phyloP scores from a whole-genome alignment of 306 rosid species.

The Citrullus amarus region DNA sequence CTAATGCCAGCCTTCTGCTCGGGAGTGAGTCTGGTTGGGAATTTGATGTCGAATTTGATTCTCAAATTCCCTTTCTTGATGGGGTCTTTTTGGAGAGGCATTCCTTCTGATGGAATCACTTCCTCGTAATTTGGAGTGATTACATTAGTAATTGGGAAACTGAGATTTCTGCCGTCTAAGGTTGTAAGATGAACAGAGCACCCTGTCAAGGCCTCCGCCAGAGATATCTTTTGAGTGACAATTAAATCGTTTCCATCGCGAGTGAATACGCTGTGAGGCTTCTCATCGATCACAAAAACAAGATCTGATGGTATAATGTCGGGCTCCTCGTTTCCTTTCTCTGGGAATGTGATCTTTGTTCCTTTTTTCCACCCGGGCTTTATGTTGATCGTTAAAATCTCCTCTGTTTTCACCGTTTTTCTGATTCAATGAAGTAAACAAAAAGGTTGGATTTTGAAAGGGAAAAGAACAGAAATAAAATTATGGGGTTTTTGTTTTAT shows the following conservation, averaged over 20 bases:
- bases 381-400: conserved; percentile 11
- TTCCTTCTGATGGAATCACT: conserved; percentile 14
- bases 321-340: conserved; percentile 16
- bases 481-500: background rate
- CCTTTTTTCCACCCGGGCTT: conserved; percentile 20
- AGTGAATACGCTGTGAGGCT: conserved; percentile 15
- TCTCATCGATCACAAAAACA: conserved; percentile 14
- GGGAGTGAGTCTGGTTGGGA: conserved; percentile 11
- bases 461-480: background rate
- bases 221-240: conserved; percentile 8
- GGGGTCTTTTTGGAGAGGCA: conserved; percentile 20
- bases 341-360: conserved; percentile 20
- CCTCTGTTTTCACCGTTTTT: conserved; percentile 9
- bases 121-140: conserved; percentile 18
- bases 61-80: conserved; percentile 15
- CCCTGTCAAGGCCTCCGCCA: conserved; percentile 16
- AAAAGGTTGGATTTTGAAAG: background rate
- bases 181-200: conserved; percentile 13
- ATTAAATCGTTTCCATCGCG: conserved; percentile 19
- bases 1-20: conserved; percentile 9
- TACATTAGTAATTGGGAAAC: conserved; percentile 11
- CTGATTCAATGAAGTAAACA: background rate
- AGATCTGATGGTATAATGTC: conserved; percentile 16
- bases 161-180: conserved; percentile 10
- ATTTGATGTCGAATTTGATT: conserved; percentile 13